Percentiles rank a stretch among this genome's conserved stretches.
These are phyloP conservation scores for Peronospora belbahrii DNA, from an alignment of 352 stramenopile genomes.

Conservation along the genomic window DNA sequence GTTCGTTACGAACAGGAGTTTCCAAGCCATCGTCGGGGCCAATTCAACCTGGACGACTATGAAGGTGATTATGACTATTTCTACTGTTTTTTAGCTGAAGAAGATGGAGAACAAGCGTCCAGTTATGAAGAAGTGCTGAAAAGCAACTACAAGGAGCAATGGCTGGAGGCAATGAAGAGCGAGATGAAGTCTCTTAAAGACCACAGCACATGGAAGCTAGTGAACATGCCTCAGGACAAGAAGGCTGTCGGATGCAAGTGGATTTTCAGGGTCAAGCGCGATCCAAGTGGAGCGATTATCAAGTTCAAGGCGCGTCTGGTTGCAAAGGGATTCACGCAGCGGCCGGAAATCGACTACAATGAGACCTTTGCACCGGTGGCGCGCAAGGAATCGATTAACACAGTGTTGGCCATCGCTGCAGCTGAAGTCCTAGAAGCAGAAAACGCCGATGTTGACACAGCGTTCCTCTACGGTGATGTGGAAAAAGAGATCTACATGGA, in stretches of 20 bases:
- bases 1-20: neutral
- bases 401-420: neutral
- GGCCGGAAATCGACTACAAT: neutral
- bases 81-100: neutral
- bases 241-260: neutral
- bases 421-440: conserved; percentile 8
- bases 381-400: no score
- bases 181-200: neutral
- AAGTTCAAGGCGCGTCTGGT: neutral
- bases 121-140: neutral
- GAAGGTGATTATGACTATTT: neutral
- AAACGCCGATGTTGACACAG: conserved; percentile 20
- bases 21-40: neutral
- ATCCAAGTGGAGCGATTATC: neutral
- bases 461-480: conserved; percentile 18
- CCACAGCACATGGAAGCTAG: neutral
- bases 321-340: neutral
- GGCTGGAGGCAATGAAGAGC: neutral
- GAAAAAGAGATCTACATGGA: conserved; percentile 24
- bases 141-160: neutral
- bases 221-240: neutral
- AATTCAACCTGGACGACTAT: neutral
- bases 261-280: neutral
- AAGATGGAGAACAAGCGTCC: neutral
- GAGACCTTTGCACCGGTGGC: no score